These are phyloP conservation scores for Yamadazyma friedrichii DNA, from an alignment of 1,139 yeast genomes.

Conservation along the genomic window DNA sequence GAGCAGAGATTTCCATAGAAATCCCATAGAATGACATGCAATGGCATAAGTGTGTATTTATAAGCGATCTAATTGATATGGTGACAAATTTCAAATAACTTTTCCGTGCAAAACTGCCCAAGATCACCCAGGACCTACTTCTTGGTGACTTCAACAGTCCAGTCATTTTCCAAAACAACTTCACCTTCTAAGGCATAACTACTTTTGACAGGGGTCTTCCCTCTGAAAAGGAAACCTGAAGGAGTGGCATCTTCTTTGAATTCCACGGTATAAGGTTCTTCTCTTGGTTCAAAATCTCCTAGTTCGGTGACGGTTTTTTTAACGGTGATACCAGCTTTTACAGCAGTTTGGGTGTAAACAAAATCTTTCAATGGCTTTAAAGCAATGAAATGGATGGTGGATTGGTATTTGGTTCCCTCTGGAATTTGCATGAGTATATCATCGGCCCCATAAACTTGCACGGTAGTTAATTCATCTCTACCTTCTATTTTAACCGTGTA, in stretches of 20 bases:
- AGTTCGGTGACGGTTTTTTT: slow-evolving; percentile 31
- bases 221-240: slow-evolving; percentile 42
- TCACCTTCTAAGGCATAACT: slow-evolving; percentile 35
- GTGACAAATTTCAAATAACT: too few species aligned
- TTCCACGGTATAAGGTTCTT: slow-evolving; percentile 25
- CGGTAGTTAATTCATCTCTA: slow-evolving; percentile 22
- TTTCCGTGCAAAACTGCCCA: too few species aligned
- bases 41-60: too few species aligned
- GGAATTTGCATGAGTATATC: slow-evolving; percentile 34
- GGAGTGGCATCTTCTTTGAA: slow-evolving; percentile 42
- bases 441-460: slow-evolving; percentile 32
- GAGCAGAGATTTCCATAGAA: too few species aligned
- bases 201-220: slow-evolving; percentile 32
- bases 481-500: slow-evolving; percentile 34
- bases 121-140: too few species aligned
- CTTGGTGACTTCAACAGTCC: slow-evolving; percentile 37
- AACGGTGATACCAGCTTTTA: slow-evolving; percentile 38
- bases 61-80: too few species aligned
- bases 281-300: slow-evolving; percentile 33
- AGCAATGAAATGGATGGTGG: slow-evolving; percentile 36
- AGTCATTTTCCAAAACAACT: slow-evolving; percentile 26
- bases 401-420: slow-evolving; percentile 36
- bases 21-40: too few species aligned
- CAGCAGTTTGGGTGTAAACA: slow-evolving; percentile 37
- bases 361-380: slow-evolving; percentile 31